Evolutionary conservation across 371 early-diverging fungal species (phyloP), one percentile per base, ranked within the genome.

Genomic region (Synchytrium microbalum): DNA sequence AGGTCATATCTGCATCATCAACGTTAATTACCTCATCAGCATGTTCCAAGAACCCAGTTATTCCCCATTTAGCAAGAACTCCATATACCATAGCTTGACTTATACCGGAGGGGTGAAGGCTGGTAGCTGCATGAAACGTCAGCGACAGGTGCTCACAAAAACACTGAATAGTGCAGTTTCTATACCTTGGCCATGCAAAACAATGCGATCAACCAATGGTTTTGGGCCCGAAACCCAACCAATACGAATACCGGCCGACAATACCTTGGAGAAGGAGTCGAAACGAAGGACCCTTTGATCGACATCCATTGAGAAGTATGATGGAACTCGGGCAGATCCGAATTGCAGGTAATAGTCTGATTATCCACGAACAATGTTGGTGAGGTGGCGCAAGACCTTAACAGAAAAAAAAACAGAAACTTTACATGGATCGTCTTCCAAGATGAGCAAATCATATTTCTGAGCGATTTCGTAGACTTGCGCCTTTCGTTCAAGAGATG

Each of bases 341-440:
- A 70, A 77, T 62, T 76, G 58, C 14, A 60, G 53, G n/a, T 54
- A 60, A 24, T 23, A 32, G 61, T 32, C 29, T 16, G 58, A 64
- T 25, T 64, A 3, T 8, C 8, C 5, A 63, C 62, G 28, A 16
- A 67, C 57, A 54, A 67, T n/a, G 53, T 59, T 67, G 29, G 26
- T 23, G 56, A 55, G 32, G 33, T 1, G 46, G 46, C 26, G 25
- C 8, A 8, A 19, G 59, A 74, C 78, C 67, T 88, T 87, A 24
- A 91, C n/a, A n/a, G n/a, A n/a, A 70, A 61, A 84, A 88, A 60
- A 87, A 89, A 60, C 89, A n/a, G n/a, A n/a, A n/a, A n/a, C n/a
- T n/a, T n/a, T n/a, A n/a, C n/a, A 91, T 10, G 91, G 89, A 64
- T 91, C 91, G 63, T 91, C 91, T 72, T 89, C 89, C 14, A 89